A percentile compares a stretch with the other conserved stretches of the same genome.
phyloP scores from a whole-genome alignment of 805 yeast species.

The Trichomonascus vanleenenianus region DNA sequence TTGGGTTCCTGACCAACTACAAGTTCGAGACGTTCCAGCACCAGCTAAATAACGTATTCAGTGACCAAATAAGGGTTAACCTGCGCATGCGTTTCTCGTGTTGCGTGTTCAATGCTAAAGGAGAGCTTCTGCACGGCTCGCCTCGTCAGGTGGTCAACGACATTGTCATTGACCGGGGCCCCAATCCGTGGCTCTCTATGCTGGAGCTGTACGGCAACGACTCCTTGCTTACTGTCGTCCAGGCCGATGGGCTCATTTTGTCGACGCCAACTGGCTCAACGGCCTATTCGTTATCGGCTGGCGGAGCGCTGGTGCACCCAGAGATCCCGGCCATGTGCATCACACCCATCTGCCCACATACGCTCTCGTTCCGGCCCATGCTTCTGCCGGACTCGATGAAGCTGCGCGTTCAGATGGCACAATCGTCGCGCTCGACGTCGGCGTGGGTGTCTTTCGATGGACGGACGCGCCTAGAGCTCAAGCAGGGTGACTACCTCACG shows the following conservation, averaged over 20 bases:
- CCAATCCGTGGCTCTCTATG: conserved; percentile 85
- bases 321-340: conserved; percentile 87
- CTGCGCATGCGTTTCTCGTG: conserved; percentile 85
- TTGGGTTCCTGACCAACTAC: conserved; percentile 86
- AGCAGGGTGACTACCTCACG: conserved; percentile 75
- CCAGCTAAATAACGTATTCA: conserved; percentile 49
- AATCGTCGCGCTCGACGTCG: conserved; percentile 58
- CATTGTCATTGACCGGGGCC: conserved; percentile 87
- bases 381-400: conserved; percentile 90
- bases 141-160: conserved; percentile 42
- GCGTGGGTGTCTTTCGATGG: conserved; percentile 98
- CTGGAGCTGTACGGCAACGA: conserved; percentile 86
- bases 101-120: conserved; percentile 46
- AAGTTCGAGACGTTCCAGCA: conserved; percentile 64
- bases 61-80: conserved; percentile 66
- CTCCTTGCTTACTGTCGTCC: conserved; percentile 76
- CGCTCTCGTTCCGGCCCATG: conserved; percentile 86
- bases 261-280: conserved; percentile 97
- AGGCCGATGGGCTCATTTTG: conserved; percentile 87
- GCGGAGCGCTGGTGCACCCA: conserved; percentile 92
- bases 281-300: conserved; percentile 91
- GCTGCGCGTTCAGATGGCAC: conserved; percentile 73
- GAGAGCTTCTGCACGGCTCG: conserved; percentile 48
- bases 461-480: conserved; percentile 68
- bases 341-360: conserved; percentile 95